Base-by-base conservation (phyloP, 2,329 filamentous ascomycete species). In the Endoconidiophora laricicola region DNA sequence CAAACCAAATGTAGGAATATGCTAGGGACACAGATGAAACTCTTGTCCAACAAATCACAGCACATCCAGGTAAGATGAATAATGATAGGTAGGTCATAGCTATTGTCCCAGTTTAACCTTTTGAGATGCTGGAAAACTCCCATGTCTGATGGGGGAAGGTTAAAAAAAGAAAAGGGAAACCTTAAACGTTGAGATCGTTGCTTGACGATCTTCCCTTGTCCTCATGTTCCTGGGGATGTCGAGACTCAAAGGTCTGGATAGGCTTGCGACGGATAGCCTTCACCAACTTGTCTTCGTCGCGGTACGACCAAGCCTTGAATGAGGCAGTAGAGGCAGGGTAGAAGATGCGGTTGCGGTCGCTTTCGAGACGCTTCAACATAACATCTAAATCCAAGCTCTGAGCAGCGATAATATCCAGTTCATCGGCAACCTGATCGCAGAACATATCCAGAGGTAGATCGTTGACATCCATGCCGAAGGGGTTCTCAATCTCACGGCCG, bases 401-500 rank as follows among this genome's bases (percentile, higher is more conserved):
- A 2, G 76, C 72, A 20, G 80, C 78, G 56, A 90, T 78, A 52
- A 83, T 76, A 59, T 90, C 82, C 57, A 91, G 69, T 57, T 93
- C 86, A 29, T 72, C 63, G 20, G 81, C 76, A 40, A 91, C 71
- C 59, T 87, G 81, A 37, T 79, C 72, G 65, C 85, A 91, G 69
- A 79, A 93, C 12, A 71, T 67, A 60, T 90, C 85, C 2, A 88
- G 70, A 0, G 82, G 81, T 40, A 88, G 66, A 63, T 91, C 85
- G 60, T 91, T 91, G 57, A 88, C 84, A 55, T 91, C 85, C 55
- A 79, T 71, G 52, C 85, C 85, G 62, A 91, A 91, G 4, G 85
- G 85, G 59, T 91, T 86, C 63, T 91, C 85, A 55, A 91, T 83
- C 64, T 91, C 84, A 55, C 78, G 77, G 38, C 85, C 85, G 58